Evolutionary conservation across 352 stramenopile genomes (phyloP).

Genomic region (Pythium oligandrum): DNA sequence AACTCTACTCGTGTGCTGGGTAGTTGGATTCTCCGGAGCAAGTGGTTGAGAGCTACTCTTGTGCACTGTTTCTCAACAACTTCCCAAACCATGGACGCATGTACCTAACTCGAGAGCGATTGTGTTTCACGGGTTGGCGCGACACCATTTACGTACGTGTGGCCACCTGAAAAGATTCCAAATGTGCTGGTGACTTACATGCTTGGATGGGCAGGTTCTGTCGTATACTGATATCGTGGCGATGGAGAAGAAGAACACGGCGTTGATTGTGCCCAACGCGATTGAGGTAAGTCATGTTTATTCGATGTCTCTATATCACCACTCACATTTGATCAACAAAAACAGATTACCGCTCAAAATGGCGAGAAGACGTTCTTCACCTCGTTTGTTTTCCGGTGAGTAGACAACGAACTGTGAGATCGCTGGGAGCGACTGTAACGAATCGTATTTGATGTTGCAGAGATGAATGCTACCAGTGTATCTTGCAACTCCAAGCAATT

Average conservation of each 20-base stretch:
- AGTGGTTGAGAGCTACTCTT: slow-evolving; percentile 83
- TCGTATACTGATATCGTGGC: slow-evolving; percentile 63
- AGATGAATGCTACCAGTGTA: slow-evolving; percentile 80
- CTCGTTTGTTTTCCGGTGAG: slow-evolving; percentile 78
- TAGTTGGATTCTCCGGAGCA: slow-evolving; percentile 65
- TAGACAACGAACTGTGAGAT: neutral
- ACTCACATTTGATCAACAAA: no score
- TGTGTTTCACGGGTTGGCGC: slow-evolving; percentile 82
- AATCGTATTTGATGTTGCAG: slow-evolving; percentile 24
- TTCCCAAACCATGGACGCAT: slow-evolving; percentile 78
- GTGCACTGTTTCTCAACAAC: slow-evolving; percentile 71
- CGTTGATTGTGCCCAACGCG: slow-evolving; percentile 80
- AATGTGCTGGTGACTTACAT: no score
- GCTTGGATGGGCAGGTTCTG: slow-evolving; percentile 33
- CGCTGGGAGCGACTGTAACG: neutral
- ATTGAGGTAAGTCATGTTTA: slow-evolving; percentile 49
- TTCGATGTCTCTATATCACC: no score
- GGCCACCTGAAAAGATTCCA: no score
- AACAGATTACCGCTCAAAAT: slow-evolving; percentile 51
- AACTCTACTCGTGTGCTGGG: no score
- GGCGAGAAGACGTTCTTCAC: slow-evolving; percentile 76
- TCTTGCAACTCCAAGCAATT: slow-evolving; percentile 71
- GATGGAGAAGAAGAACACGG: slow-evolving; percentile 85
- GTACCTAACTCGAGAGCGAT: slow-evolving; percentile 66
- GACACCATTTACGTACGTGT: slow-evolving; percentile 71